phyloP scores from a whole-genome alignment of 257 asterid species.

The Gentiana straminea region DNA sequence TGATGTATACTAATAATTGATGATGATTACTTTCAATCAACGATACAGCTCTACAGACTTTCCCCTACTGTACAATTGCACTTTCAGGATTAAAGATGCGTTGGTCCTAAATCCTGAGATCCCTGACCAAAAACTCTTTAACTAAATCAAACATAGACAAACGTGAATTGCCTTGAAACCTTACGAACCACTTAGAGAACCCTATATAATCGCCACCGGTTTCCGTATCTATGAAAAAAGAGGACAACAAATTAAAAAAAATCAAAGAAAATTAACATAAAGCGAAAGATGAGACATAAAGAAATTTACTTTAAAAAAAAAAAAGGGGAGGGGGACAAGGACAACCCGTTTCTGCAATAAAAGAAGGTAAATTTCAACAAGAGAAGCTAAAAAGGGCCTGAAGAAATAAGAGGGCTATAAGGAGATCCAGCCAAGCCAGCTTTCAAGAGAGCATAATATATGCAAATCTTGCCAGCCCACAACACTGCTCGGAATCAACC shows the following conservation, averaged over 20 bases:
- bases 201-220: constrained; percentile 60
- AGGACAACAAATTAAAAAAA: constrained; percentile 1
- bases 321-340: no score
- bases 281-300: not conserved
- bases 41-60: no score
- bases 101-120: no score
- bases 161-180: constrained; percentile 71
- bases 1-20: no score
- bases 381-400: constrained; percentile 1
- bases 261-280: not conserved
- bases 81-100: no score
- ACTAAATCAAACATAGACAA: constrained; percentile 11
- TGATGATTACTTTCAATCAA: no score
- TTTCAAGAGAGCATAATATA: constrained; percentile 74
- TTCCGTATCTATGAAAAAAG: constrained; percentile 47
- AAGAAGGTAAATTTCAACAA: not conserved
- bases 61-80: no score
- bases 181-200: constrained; percentile 71
- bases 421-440: constrained; percentile 97
- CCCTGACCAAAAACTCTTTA: no score
- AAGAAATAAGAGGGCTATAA: constrained; percentile 55
- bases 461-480: constrained; percentile 90
- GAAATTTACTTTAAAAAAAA: not conserved
- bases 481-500: constrained; percentile 78
- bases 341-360: not conserved